phyloP scores from a whole-genome alignment of 2,329 filamentous ascomycete genomes.

The Fusarium austroafricanum region DNA sequence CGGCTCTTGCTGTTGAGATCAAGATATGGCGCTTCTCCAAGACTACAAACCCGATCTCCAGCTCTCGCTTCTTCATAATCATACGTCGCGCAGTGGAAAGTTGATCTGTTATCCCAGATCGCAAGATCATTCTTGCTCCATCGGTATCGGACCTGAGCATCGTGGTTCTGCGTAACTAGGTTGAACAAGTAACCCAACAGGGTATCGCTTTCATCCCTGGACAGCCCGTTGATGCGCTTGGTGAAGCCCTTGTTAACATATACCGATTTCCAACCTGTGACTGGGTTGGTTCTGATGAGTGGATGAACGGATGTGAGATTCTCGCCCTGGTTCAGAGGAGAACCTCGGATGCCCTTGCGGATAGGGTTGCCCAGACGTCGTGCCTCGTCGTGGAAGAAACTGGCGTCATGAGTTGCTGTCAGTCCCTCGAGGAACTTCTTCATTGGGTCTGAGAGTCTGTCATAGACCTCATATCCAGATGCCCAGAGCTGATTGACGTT shows the following conservation, averaged over 20 bases:
- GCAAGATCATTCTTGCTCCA: slow-evolving; percentile 66
- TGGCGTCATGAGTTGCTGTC: slow-evolving; percentile 60
- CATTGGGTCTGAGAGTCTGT: slow-evolving; percentile 62
- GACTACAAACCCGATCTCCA: slow-evolving; percentile 56
- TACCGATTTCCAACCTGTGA: slow-evolving; percentile 68
- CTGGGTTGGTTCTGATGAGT: slow-evolving; percentile 69
- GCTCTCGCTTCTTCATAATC: slow-evolving; percentile 64
- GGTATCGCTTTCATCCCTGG: slow-evolving; percentile 64
- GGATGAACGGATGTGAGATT: slow-evolving; percentile 64
- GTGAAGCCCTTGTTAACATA: slow-evolving; percentile 65
- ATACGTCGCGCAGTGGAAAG: slow-evolving; percentile 66
- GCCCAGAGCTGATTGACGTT: slow-evolving; percentile 66
- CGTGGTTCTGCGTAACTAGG: slow-evolving; percentile 65
- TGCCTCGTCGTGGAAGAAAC: slow-evolving; percentile 63
- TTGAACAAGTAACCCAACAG: slow-evolving; percentile 62
- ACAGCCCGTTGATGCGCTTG: slow-evolving; percentile 65
- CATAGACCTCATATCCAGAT: slow-evolving; percentile 70
- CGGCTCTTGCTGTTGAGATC: slow-evolving; percentile 54
- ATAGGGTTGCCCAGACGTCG: slow-evolving; percentile 59
- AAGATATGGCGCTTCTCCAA: slow-evolving; percentile 59
- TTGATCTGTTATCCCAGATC: slow-evolving; percentile 74
- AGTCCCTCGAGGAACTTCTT: slow-evolving; percentile 60
- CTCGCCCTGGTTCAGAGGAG: slow-evolving; percentile 67
- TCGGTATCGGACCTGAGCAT: slow-evolving; percentile 66
- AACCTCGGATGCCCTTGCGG: slow-evolving; percentile 60